Conservation (phyloP, 306 rosid species). For the Astragalus glycyphyllos region DNA sequence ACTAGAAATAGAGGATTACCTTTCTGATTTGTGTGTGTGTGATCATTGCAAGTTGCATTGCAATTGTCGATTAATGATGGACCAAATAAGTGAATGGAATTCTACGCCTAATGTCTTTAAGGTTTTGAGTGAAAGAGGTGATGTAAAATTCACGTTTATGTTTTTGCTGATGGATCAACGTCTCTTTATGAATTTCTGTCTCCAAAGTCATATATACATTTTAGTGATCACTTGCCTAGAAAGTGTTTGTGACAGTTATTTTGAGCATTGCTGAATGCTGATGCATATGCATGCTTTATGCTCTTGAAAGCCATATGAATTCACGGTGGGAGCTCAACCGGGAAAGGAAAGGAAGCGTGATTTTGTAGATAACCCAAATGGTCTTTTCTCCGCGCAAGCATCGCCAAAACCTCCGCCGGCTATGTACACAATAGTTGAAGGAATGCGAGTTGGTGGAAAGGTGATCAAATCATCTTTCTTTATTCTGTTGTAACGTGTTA, state of each 20-base stretch:
- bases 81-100: no score
- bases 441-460: constrained; percentile 96
- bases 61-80: no score
- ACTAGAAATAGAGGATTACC: no score
- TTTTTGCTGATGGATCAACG: no score
- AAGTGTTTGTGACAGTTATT: background rate
- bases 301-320: constrained; percentile 75
- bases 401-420: constrained; percentile 95
- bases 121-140: no score
- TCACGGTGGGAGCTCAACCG: constrained; percentile 85
- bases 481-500: constrained; percentile 6
- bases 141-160: no score
- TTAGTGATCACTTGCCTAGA: constrained; percentile 17
- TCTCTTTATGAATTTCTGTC: background rate
- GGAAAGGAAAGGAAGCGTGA: constrained; percentile 97
- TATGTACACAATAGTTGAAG: constrained; percentile 74
- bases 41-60: no score
- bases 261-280: constrained; percentile 36
- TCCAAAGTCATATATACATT: background rate
- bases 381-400: constrained; percentile 96
- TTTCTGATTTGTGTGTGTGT: no score
- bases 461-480: constrained; percentile 42
- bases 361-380: constrained; percentile 88
- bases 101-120: no score
- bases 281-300: constrained; percentile 38